Base-by-base conservation (phyloP, 305 asterid species). In the Fraxinus nigra region DNA sequence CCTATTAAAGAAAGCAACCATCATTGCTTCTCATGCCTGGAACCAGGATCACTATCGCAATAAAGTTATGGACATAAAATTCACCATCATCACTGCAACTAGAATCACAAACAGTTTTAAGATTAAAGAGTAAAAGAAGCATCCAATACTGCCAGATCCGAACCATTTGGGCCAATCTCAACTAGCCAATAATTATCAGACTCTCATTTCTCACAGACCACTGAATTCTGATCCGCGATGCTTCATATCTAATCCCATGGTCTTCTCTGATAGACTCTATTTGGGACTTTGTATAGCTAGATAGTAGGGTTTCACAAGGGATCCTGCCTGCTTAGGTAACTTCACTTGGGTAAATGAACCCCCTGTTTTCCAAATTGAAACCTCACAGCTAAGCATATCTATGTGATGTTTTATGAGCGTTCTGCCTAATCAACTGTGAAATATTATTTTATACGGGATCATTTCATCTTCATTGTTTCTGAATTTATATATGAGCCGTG, bases 401-500 rank as follows among this genome's bases (percentile, higher is more conserved):
- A 59, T 40, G 37, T 72, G 4, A 65, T 65, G 72, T 61, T 77
- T 79, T 72, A 33, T 34, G 20, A 28, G 76, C 72, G 63, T 80
- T 82, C 79, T 85, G 54, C 84, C 80, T 74, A 77, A 76, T 72
- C 77, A 81, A 78, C 43, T 80, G 80, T 8, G 79, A 32, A 13
- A 40, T 79, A 80, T 70, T 83, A 43, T 78, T 78, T 82, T 77
- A 43, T 85, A 80, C 93, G 94, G 99, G 98, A 93, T 82, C 94
- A 92, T 86, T 96, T 96, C 88, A 91, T 91, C 88, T 89, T 90
- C 82, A 87, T 92, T 80, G 99, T 93, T 87, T 92, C 98, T 33
- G 96, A 96, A 84, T 96, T 96, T 87, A 79, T 96, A 88, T 94
- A 91, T 85, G 83, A 88, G 78, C 99, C 99, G 40, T 96, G 99